Evolutionary conservation across 192 early-diverging fungal species (phyloP), one percentile per base, ranked within the genome.

Genomic region (Rhizophagus sp.): DNA sequence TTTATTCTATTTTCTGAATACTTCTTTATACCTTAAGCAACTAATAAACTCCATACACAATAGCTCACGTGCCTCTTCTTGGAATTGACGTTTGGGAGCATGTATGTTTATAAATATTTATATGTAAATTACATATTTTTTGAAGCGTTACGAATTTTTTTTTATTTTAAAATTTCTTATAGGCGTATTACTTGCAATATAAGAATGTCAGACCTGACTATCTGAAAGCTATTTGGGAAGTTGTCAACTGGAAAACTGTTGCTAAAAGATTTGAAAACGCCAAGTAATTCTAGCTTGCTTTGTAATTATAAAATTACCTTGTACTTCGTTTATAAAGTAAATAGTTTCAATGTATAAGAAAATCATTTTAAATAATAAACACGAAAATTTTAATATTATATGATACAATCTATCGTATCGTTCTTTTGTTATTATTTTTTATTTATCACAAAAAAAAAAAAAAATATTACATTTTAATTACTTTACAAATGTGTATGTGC

Each of bases 241-340:
- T 99, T 0, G 87, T 99, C 82, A 99, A 99, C 94, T 99, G 97
- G 97, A 95, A 97, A 90, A 94, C 94, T 77, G 97, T 98, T 47
- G 89, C 91, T 68, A 91, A 92, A 78, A 91, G 97, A 78, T 96
- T 92, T 83, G 91, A 91, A 79, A 92, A 91, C 70, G 94, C 87
- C 77, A 85, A 86, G 61, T 87, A 88, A 87, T 47, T 47, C 2
- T 47, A 47, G 10, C 11, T 63, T 63, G 11, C 11, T 63, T 63
- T 50, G 13, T 52, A 63, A 33, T n/a, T 39, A 76, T 36, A 76
- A 62, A 67, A 67, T n/a, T 47, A 36, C 34, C 10, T 44, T 44
- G 41, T 44, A 44, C 8, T 8, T 47, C 44, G 11, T 41, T 4
- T 41, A 41, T 41, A 66, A 67, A 67, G 25, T 11, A 67, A 67